Evolutionary conservation across 2,329 filamentous ascomycete species (phyloP).

Genomic region (Cladobotryum mycophilum): DNA sequence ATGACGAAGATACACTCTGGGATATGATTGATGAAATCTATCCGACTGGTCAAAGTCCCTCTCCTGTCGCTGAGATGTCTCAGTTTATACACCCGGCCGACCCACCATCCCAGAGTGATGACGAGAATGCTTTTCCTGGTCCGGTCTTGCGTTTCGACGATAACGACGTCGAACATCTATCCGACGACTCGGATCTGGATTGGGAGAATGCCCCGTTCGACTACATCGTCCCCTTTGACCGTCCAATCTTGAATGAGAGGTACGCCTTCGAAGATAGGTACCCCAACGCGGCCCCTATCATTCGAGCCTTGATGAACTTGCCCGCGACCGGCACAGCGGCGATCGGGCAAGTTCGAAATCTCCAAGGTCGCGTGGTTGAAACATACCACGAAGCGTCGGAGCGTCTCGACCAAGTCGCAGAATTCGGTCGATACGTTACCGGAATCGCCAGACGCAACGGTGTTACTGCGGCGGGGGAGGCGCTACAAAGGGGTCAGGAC

Average conservation of each 20-base stretch:
- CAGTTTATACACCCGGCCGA: background rate
- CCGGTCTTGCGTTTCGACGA: conserved; percentile 5
- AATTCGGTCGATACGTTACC: too few relatives aligned
- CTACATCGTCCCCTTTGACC: conserved; percentile 9
- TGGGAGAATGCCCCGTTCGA: conserved; percentile 3
- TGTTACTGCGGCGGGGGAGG: too few relatives aligned
- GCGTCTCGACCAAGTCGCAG: background rate
- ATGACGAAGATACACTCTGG: too few relatives aligned
- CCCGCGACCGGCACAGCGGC: background rate
- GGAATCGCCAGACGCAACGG: too few relatives aligned
- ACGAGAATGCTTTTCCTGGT: background rate
- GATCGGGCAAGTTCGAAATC: background rate
- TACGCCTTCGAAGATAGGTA: conserved; percentile 1
- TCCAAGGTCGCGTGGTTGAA: conserved; percentile 4
- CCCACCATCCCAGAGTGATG: background rate
- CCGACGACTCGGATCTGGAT: conserved; percentile 3
- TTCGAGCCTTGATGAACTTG: background rate
- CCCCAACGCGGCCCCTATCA: background rate
- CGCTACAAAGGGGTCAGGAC: too few relatives aligned
- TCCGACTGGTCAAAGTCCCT: too few relatives aligned
- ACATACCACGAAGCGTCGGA: conserved; percentile 10
- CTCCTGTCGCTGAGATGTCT: too few relatives aligned
- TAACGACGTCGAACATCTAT: conserved; percentile 1
- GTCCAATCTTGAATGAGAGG: background rate
- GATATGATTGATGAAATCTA: too few relatives aligned